Evolutionary conservation across 2,329 filamentous ascomycete genomes (phyloP), one percentile per base, ranked within the genome.

Genomic region (Escovopsis sp.): DNA sequence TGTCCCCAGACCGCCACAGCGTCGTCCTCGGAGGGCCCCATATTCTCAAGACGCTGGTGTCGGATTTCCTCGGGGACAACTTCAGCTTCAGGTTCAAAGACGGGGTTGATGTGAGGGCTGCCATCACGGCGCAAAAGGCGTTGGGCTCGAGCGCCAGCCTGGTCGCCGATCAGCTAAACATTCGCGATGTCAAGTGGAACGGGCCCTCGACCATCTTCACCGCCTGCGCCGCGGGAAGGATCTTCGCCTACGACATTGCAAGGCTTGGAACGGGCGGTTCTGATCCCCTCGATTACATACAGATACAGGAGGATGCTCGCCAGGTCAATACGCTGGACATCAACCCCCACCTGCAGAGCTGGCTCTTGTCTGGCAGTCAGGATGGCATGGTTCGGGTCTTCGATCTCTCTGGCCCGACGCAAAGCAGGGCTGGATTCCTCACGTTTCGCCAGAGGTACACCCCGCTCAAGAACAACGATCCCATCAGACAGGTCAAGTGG

Each of bases 321-420:
- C 76, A 80, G 60, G 68, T 81, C 49, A 79, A 80, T 49, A 70
- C 72, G 30, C 62, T 81, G 9, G 75, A 77, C 48, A 70, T 80
- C 48, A 80, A 76, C 47, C 77, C 77, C 0, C 73, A 77, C 50
- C 60, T 67, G 33, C 67, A 68, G 41, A 71, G 69, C 7, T 75
- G 67, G 59, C 57, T 81, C 10, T 61, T 80, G 4, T 77, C 77
- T 0, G 77, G 76, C 6, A 77, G 76, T 42, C 75, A 80, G 54
- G 77, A 81, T 56, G 75, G 77, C 37, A 67, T 73, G 10, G 72
- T 78, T 28, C 73, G 75, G 37, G 70, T 72, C 48, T 79, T 79
- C 46, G 77, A 81, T 51, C 67, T 75, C 15, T 67, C 69, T 38
- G 58, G 60, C 3, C 67, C 72, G 1, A 51, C 64, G 3, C 58